A percentile compares a stretch with the other conserved stretches of the same genome.
Evolutionary conservation across 106 monocot species (phyloP).

Genomic region (Dioscorea alata): DNA sequence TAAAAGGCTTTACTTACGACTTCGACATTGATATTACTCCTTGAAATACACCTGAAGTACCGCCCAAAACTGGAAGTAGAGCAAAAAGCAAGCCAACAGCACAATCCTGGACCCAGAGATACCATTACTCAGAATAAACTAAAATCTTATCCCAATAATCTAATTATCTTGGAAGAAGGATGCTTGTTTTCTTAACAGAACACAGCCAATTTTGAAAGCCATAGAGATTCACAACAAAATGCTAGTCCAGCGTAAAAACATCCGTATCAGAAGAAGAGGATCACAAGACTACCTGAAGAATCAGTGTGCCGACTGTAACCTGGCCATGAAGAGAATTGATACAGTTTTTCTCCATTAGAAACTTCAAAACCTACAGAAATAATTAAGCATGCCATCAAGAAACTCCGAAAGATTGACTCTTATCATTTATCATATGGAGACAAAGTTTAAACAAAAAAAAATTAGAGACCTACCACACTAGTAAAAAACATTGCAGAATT

Average conservation of each 20-base stretch:
- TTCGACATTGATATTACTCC: not conserved
- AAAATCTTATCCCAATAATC: not conserved
- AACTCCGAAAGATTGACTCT: too few species aligned
- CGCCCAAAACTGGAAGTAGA: not conserved
- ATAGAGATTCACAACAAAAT: too few species aligned
- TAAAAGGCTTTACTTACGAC: not conserved
- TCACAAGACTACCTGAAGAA: constrained; percentile 66
- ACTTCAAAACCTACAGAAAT: constrained; percentile 77
- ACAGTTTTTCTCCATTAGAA: constrained; percentile 92
- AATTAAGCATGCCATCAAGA: too few species aligned
- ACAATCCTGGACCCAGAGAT: not conserved
- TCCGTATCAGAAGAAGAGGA: too few species aligned
- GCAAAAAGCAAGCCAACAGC: constrained; percentile 1
- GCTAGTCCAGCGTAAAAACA: too few species aligned
- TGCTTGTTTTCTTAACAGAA: too few species aligned
- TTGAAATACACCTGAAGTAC: not conserved
- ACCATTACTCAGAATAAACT: not conserved
- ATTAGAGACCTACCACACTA: too few species aligned
- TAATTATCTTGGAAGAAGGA: not conserved
- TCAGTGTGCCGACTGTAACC: constrained; percentile 90
- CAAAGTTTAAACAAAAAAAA: too few species aligned
- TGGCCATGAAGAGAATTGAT: constrained; percentile 92
- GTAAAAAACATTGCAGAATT: too few species aligned
- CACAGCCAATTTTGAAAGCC: too few species aligned
- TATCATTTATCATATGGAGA: too few species aligned